These are phyloP conservation scores for Astragalus membranaceus DNA, from an alignment of 306 rosid species.

Conservation along the genomic window DNA sequence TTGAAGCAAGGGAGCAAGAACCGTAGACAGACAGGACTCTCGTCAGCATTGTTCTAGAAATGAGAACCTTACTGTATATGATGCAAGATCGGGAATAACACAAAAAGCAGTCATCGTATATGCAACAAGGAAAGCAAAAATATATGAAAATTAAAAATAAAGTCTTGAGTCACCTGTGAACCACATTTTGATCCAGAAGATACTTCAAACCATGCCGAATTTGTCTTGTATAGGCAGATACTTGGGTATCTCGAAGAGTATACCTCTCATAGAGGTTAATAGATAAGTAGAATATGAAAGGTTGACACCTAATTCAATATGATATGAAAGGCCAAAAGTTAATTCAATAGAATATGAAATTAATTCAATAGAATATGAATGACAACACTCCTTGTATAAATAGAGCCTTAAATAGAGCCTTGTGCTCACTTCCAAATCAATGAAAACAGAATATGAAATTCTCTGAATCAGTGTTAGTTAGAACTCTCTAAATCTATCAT, in stretches of 20 bases:
- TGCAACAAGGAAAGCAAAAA: background rate
- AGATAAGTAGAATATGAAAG: no score
- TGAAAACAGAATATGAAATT: no score
- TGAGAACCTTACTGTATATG: background rate
- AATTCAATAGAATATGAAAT: no score
- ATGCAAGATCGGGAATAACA: conserved; percentile 7
- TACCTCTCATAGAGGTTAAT: conserved; percentile 27
- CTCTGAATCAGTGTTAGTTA: no score
- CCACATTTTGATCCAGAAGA: conserved; percentile 77
- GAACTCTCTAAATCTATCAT: no score
- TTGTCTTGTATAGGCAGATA: conserved; percentile 84
- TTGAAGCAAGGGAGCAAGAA: conserved; percentile 16
- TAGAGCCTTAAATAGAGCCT: no score
- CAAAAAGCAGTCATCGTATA: background rate
- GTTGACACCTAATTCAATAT: no score
- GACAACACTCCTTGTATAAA: no score
- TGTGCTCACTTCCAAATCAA: no score
- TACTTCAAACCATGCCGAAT: conserved; percentile 86
- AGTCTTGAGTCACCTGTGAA: conserved; percentile 69
- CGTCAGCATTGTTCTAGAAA: conserved; percentile 1
- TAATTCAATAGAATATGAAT: no score
- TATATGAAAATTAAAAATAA: background rate
- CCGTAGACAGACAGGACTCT: background rate
- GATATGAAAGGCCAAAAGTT: no score
- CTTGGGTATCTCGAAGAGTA: conserved; percentile 72